A percentile compares a stretch with the other conserved stretches of the same genome.
These are phyloP conservation scores for Phalaenopsis hybrid DNA, from an alignment of 116 monocot genomes.

Conservation along the genomic window DNA sequence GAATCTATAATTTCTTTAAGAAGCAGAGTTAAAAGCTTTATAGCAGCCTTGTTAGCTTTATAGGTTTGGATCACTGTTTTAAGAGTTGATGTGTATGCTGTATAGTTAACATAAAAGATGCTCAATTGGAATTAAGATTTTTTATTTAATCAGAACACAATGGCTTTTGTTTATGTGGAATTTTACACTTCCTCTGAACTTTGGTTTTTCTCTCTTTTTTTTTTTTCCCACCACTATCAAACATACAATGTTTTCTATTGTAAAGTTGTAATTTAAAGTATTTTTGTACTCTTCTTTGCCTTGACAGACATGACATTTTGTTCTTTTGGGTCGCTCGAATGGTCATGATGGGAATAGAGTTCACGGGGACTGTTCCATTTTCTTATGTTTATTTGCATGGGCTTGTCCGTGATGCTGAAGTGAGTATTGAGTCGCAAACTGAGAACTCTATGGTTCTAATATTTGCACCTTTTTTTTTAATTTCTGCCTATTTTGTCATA, in stretches of 20 bases:
- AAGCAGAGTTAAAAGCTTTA: no score
- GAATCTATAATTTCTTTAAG: no score
- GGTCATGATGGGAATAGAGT: slow-evolving; percentile 99
- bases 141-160: background rate
- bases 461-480: background rate
- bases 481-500: background rate
- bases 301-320: slow-evolving; percentile 88
- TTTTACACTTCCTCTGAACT: background rate
- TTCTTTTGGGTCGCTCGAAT: slow-evolving; percentile 99
- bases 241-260: background rate
- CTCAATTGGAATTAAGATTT: no score
- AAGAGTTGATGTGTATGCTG: background rate
- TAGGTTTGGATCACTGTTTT: background rate
- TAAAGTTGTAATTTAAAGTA: background rate
- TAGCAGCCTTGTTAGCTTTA: background rate
- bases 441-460: background rate
- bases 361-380: slow-evolving; percentile 86
- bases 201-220: background rate
- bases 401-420: slow-evolving; percentile 93
- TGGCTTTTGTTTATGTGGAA: background rate
- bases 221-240: no score
- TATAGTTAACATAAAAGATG: no score
- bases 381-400: slow-evolving; percentile 96
- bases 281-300: background rate
- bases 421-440: slow-evolving; percentile 14